A percentile compares a stretch with the other conserved stretches of the same genome.
Evolutionary conservation across 768 basidiomycete genomes (phyloP).

Genomic region (Pleurotus giganteus): DNA sequence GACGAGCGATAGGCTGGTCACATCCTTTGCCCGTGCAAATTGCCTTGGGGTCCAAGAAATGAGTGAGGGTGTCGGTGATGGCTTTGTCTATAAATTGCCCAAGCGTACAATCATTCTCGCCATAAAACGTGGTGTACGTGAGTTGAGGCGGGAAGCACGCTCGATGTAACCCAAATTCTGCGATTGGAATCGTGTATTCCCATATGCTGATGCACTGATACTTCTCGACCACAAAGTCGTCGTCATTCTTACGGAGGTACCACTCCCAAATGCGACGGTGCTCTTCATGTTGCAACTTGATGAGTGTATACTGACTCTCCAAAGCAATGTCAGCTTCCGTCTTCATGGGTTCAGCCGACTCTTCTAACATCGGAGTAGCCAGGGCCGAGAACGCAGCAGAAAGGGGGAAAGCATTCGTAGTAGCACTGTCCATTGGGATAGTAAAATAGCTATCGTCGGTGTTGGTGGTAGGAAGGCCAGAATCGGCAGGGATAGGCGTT

Average conservation of each 20-base stretch:
- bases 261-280: conserved; percentile 93
- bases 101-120: conserved; percentile 88
- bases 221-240: conserved; percentile 88
- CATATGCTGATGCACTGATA: conserved; percentile 87
- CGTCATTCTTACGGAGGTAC: conserved; percentile 84
- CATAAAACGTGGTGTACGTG: conserved; percentile 83
- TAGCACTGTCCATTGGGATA: conserved; percentile 13
- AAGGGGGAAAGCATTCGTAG: conserved; percentile 7
- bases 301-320: conserved; percentile 67
- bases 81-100: conserved; percentile 90
- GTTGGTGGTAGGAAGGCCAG: conserved; percentile 23
- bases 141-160: conserved; percentile 77
- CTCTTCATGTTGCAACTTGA: conserved; percentile 83
- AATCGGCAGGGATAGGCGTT: conserved; percentile 29
- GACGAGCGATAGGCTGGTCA: conserved; percentile 73
- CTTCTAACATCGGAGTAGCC: conserved; percentile 27
- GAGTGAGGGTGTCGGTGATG: conserved; percentile 63
- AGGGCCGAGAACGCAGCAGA: conserved; percentile 22
- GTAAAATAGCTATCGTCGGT: conserved; percentile 42
- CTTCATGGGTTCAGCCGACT: conserved; percentile 48
- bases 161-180: conserved; percentile 63
- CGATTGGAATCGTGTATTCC: conserved; percentile 76
- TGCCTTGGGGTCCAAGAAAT: conserved; percentile 71
- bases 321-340: conserved; percentile 66
- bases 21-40: conserved; percentile 85